Evolutionary conservation across 345 rosid species (phyloP).

Genomic region (Fremontodendron californicum): DNA sequence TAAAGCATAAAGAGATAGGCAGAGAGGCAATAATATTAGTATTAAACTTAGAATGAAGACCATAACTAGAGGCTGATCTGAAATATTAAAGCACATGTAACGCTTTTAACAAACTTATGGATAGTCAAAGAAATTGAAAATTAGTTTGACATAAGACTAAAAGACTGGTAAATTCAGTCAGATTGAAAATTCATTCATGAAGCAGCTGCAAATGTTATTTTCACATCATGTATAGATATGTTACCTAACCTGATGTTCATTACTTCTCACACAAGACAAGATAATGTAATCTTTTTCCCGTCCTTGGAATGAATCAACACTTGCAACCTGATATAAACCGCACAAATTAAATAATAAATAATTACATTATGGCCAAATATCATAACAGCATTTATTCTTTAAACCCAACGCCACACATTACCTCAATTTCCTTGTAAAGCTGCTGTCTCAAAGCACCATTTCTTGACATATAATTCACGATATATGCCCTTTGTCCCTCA

Average conservation of each 20-base stretch:
- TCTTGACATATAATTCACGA: slow-evolving; percentile 96
- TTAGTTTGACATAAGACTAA: neutral
- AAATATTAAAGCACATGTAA: neutral
- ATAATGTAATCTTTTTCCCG: slow-evolving; percentile 98
- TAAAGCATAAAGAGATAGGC: neutral
- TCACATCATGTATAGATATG: neutral
- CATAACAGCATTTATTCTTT: slow-evolving; percentile 2
- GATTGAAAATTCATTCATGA: neutral
- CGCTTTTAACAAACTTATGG: neutral
- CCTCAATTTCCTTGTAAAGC: slow-evolving; percentile 99
- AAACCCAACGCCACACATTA: slow-evolving; percentile 18
- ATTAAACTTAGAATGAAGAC: neutral
- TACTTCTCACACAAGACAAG: slow-evolving; percentile 97
- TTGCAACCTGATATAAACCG: slow-evolving; percentile 58
- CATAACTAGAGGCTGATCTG: neutral
- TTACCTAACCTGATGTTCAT: slow-evolving; percentile 93
- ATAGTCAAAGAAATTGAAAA: neutral
- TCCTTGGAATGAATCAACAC: slow-evolving; percentile 99
- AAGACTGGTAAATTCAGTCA: neutral
- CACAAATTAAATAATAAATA: slow-evolving; percentile 13
- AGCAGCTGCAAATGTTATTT: neutral
- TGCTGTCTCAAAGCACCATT: slow-evolving; percentile 98
- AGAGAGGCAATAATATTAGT: neutral
- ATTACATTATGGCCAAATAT: neutral
- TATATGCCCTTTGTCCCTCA: slow-evolving; percentile 98